Percentiles rank a stretch among this genome's conserved stretches.
Conservation (phyloP, 768 basidiomycete genomes). For the Erythrobasidium yunnanense region DNA sequence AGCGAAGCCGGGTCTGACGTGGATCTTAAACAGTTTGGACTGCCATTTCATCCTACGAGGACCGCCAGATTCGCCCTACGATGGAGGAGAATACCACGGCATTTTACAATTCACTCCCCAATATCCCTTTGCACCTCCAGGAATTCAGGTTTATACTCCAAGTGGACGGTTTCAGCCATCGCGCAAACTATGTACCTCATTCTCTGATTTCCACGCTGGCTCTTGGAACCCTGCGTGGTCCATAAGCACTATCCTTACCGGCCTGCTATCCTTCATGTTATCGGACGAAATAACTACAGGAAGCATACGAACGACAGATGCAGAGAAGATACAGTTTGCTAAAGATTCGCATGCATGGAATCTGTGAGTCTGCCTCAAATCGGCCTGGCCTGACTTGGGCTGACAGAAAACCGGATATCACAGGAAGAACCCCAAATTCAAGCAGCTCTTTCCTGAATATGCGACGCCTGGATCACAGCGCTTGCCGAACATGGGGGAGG, state of each 20-base stretch:
- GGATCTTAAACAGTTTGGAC: constrained; percentile 28
- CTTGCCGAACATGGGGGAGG: constrained; percentile 78
- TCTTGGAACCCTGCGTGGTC: constrained; percentile 94
- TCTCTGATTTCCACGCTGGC: constrained; percentile 86
- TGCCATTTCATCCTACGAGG: constrained; percentile 52
- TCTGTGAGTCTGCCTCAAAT: constrained; percentile 57
- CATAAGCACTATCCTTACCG: constrained; percentile 66
- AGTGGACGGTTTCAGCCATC: constrained; percentile 62
- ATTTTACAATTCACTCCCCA: constrained; percentile 23
- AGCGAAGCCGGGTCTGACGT: not conserved
- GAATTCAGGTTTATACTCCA: constrained; percentile 69
- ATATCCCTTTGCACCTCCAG: constrained; percentile 30
- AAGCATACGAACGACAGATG: constrained; percentile 65
- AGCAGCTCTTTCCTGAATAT: constrained; percentile 49
- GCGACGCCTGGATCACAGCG: constrained; percentile 57
- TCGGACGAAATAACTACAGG: constrained; percentile 96
- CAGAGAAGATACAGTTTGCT: constrained; percentile 68
- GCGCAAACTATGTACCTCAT: constrained; percentile 86
- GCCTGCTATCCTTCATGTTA: constrained; percentile 86
- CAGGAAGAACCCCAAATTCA: constrained; percentile 35
- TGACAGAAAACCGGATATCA: no score
- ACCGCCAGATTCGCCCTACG: constrained; percentile 81
- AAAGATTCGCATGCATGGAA: constrained; percentile 77
- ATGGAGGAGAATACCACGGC: constrained; percentile 58
- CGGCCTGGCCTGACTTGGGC: no score